A percentile compares a stretch with the other conserved stretches of the same genome.
These are phyloP conservation scores for Claviceps capensis DNA, from an alignment of 2,329 filamentous ascomycete species.

Conservation along the genomic window DNA sequence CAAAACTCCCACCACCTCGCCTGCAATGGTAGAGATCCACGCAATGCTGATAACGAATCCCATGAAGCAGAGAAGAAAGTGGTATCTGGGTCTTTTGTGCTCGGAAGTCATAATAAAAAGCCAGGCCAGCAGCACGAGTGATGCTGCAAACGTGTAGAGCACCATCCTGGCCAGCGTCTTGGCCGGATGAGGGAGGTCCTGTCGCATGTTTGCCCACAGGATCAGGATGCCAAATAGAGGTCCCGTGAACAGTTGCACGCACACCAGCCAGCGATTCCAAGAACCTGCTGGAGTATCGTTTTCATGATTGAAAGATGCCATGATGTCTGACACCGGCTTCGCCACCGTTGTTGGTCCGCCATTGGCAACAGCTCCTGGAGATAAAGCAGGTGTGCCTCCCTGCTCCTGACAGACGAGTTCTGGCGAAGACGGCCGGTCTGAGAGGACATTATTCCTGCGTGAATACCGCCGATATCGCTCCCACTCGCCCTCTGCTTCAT, in stretches of 20 bases:
- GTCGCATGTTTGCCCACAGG: conserved; percentile 53
- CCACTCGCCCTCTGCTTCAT: conserved; percentile 41
- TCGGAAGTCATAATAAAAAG: conserved; percentile 58
- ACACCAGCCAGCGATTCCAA: conserved; percentile 88
- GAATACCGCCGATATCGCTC: conserved; percentile 41
- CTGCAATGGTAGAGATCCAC: conserved; percentile 93
- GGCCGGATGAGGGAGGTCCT: conserved; percentile 41
- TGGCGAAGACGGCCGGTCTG: conserved; percentile 6
- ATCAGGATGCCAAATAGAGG: conserved; percentile 72
- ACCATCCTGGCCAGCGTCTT: conserved; percentile 41
- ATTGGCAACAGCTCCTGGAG: not conserved
- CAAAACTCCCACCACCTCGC: conserved; percentile 87
- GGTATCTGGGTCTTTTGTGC: conserved; percentile 54
- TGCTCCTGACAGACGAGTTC: conserved; percentile 6
- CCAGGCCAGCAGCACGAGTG: conserved; percentile 50
- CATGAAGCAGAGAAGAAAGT: conserved; percentile 69
- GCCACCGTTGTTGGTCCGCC: conserved; percentile 1
- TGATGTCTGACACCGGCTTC: conserved; percentile 19
- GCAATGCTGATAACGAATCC: conserved; percentile 86
- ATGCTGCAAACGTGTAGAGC: conserved; percentile 53
- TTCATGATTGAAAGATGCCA: conserved; percentile 18
- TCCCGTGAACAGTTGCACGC: conserved; percentile 73
- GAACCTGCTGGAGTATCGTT: conserved; percentile 31
- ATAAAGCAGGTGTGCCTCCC: conserved; percentile 10
- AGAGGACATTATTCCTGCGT: conserved; percentile 13